Conservation (phyloP, 345 rosid genomes). For the Stellera chamaejasme region DNA sequence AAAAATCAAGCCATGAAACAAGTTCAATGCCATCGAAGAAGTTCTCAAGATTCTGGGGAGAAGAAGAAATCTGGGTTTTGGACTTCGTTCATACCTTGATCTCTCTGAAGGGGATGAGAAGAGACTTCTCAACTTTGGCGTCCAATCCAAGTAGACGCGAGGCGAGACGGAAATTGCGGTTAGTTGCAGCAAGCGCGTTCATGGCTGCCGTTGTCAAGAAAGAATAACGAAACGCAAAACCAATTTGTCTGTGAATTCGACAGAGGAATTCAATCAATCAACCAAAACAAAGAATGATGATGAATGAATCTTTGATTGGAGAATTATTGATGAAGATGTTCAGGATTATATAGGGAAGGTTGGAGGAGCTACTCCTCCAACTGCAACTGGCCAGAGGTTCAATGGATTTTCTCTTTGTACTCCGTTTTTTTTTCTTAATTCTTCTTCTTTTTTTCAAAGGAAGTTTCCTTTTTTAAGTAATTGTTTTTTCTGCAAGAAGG, state of each 20-base stretch:
- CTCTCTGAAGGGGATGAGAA: conserved; percentile 91
- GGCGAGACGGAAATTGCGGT: conserved; percentile 87
- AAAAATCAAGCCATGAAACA: conserved; percentile 3
- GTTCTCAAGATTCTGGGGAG: neutral
- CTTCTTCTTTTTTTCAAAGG: too few relatives aligned
- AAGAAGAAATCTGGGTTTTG: neutral
- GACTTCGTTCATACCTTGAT: conserved; percentile 48
- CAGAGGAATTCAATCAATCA: neutral
- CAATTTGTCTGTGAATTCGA: neutral
- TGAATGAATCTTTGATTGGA: too few relatives aligned
- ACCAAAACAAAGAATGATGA: neutral
- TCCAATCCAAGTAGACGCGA: conserved; percentile 84
- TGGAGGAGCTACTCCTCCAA: too few relatives aligned
- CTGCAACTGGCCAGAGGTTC: too few relatives aligned
- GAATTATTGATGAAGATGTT: too few relatives aligned
- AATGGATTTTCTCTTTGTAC: too few relatives aligned
- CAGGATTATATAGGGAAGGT: too few relatives aligned
- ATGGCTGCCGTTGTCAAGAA: conserved; percentile 23
- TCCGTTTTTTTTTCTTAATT: too few relatives aligned
- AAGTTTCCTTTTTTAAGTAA: too few relatives aligned
- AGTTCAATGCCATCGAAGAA: neutral
- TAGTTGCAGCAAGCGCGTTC: conserved; percentile 94
- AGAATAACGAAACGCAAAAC: conserved; percentile 8
- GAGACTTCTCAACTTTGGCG: conserved; percentile 80
- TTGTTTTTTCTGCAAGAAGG: too few relatives aligned